Evolutionary conservation across 805 yeast species (phyloP), one percentile per base, ranked within the genome.

Genomic region (Candida ulmi): DNA sequence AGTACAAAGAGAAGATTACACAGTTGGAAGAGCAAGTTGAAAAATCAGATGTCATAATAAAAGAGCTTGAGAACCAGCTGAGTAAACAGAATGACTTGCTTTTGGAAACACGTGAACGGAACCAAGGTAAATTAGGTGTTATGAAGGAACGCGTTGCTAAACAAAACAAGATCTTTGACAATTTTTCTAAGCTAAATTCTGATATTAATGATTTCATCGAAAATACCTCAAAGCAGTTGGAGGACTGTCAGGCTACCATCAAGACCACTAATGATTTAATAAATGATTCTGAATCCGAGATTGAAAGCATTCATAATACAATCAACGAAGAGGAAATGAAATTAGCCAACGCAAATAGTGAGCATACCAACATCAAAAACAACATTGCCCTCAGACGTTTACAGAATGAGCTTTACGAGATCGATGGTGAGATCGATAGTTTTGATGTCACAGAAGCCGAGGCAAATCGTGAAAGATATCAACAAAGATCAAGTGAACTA

Each of bases 311-410:
- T 1, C 61, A 56, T 11, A 42, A 46, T 30, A 41, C 50, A 2
- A 52, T 71, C 5, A 56, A 57, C 28, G 54, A 46, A 9, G 59
- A 61, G 24, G 77, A 68, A 38, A 63, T 58, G 37, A 68, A 62
- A 35, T 51, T 80, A 1, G 63, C 62, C n/a, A 83, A 84, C 45
- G 72, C 84, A 1, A 71, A 72, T 25, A 74, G 71, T 38, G 74
- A 78, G 36, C 80, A 82, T 48, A 73, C 87, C 24, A 78, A 77
- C 41, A 62, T 87, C 8, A 64, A 75, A 27, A 80, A 81, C 33
- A 86, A 83, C 44, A 51, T 86, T 26, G 86, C 82, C 43, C 63
- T 80, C 12, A 58, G 81, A 11, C 63, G 63, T 6, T 52, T 78
- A 23, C 61, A 65, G 16, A 39, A 35, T 1, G 73, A 77, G 39